phyloP scores from a whole-genome alignment of 805 yeast species.

The Wickerhamiella sorbophila region DNA sequence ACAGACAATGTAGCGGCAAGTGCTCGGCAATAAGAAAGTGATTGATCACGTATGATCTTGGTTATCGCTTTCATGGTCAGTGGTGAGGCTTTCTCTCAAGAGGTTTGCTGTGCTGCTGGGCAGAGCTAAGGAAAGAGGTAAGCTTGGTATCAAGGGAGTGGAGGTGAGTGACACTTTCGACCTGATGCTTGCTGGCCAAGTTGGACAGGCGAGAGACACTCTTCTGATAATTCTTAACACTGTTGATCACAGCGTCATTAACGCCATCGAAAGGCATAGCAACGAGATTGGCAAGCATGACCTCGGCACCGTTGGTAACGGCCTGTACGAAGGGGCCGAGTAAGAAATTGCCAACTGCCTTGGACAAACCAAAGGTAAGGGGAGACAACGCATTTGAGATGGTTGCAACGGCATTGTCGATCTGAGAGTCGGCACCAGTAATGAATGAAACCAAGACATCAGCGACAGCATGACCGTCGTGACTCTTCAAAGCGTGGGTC shows the following conservation, averaged over 20 bases:
- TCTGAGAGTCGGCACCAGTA: slow-evolving; percentile 24
- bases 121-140: not conserved
- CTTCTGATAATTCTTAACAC: slow-evolving; percentile 13
- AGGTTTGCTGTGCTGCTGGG: too few species aligned
- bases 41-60: too few species aligned
- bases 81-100: too few species aligned
- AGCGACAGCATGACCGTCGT: slow-evolving; percentile 9
- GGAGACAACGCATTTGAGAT: slow-evolving; percentile 12
- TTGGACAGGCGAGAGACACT: slow-evolving; percentile 13
- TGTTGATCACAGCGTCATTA: slow-evolving; percentile 18
- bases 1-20: too few species aligned
- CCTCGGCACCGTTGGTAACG: slow-evolving; percentile 23
- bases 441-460: slow-evolving; percentile 15
- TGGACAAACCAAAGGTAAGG: slow-evolving; percentile 12
- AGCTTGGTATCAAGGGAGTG: not conserved
- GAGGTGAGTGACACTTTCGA: slow-evolving; percentile 2
- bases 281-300: slow-evolving; percentile 15
- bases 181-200: slow-evolving; percentile 15
- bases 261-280: slow-evolving; percentile 7
- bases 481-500: slow-evolving; percentile 6
- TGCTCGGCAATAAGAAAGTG: too few species aligned
- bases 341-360: slow-evolving; percentile 12
- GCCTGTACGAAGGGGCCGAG: slow-evolving; percentile 24
- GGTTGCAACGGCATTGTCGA: slow-evolving; percentile 20
- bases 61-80: too few species aligned